phyloP scores from a whole-genome alignment of 106 monocot genomes.

The Cymbidium sinense region DNA sequence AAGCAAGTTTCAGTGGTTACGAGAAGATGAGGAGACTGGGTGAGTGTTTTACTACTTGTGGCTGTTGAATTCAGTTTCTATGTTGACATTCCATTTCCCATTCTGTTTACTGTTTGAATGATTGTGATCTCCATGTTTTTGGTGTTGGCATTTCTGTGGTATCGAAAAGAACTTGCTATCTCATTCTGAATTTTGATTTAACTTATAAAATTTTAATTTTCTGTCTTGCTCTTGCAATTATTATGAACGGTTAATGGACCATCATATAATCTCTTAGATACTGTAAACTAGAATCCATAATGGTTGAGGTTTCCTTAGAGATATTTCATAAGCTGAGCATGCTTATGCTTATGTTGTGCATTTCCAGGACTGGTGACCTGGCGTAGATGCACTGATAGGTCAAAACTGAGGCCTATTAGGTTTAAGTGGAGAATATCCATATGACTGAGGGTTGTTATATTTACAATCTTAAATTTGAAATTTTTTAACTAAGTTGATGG shows the following conservation, averaged over 20 bases:
- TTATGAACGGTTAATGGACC: background rate
- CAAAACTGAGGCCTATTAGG: background rate
- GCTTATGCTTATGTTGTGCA: background rate
- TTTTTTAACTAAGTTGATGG: too few species aligned
- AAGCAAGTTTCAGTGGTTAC: constrained; percentile 85
- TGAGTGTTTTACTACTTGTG: constrained; percentile 7
- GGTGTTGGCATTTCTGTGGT: background rate
- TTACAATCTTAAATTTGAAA: too few species aligned
- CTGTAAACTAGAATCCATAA: background rate
- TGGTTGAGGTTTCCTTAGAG: background rate
- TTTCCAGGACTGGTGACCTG: background rate
- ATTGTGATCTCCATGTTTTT: background rate
- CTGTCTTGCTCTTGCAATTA: background rate
- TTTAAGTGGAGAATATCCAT: too few species aligned
- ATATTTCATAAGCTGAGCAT: background rate
- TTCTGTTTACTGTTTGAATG: background rate
- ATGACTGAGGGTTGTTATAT: too few species aligned
- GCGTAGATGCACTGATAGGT: background rate
- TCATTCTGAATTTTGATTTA: background rate
- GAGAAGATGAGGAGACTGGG: constrained; percentile 71
- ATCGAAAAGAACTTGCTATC: background rate
- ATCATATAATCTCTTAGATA: background rate
- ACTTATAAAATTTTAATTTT: background rate
- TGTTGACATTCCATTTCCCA: background rate
- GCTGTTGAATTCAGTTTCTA: background rate